Percentiles rank a stretch among this genome's conserved stretches.
Evolutionary conservation across 2,329 filamentous ascomycete species (phyloP).

Genomic region (Colletotrichum gloeosporioides): DNA sequence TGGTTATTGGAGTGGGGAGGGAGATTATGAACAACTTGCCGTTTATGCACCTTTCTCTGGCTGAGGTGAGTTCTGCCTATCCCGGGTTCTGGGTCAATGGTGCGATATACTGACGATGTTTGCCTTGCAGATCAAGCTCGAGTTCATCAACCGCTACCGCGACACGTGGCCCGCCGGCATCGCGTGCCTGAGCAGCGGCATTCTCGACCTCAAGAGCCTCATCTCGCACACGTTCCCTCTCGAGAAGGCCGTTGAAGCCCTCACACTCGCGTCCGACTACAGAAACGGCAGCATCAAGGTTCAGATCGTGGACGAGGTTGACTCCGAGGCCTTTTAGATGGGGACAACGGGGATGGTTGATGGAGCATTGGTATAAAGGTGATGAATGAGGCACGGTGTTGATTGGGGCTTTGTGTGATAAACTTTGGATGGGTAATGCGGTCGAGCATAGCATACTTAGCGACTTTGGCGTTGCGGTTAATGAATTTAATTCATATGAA

Average conservation of each 20-base stretch:
- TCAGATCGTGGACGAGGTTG: slow-evolving; percentile 34
- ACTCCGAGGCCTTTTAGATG: slow-evolving; percentile 9
- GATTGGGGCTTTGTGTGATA: not conserved
- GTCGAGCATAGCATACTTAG: not conserved
- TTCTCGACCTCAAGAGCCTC: slow-evolving; percentile 66
- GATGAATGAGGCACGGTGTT: not conserved
- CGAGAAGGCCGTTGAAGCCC: slow-evolving; percentile 64
- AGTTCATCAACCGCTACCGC: slow-evolving; percentile 74
- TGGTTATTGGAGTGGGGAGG: slow-evolving; percentile 69
- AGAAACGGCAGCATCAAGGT: slow-evolving; percentile 40
- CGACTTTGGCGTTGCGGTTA: not conserved
- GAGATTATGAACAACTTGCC: slow-evolving; percentile 69
- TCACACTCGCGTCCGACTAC: slow-evolving; percentile 36
- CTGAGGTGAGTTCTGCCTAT: slow-evolving; percentile 49
- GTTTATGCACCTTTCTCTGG: slow-evolving; percentile 69
- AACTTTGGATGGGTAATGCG: not conserved
- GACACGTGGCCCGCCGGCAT: slow-evolving; percentile 75
- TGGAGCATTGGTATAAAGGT: not conserved
- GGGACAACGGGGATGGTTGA: not conserved
- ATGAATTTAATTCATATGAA: not conserved
- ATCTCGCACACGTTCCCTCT: slow-evolving; percentile 69
- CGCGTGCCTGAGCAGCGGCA: slow-evolving; percentile 60
- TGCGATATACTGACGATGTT: not conserved
- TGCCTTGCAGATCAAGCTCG: slow-evolving; percentile 61
- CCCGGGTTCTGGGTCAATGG: accelerated